Conservation (phyloP, 108 stramenopile species). For the Cyclotella sp. region DNA sequence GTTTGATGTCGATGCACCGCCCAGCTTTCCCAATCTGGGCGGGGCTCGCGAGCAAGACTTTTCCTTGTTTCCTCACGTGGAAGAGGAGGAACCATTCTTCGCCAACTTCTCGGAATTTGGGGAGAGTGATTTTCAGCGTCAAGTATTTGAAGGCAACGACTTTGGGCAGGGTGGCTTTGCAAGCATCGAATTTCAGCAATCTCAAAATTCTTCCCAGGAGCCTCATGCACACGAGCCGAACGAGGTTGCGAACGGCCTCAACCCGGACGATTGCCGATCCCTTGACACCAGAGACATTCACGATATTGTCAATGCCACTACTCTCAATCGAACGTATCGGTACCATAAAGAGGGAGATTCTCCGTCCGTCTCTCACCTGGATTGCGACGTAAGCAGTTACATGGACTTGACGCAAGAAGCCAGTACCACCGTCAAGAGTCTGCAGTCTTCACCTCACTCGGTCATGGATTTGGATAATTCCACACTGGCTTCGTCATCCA, state of each 20-base stretch:
- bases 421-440: slow-evolving; percentile 9
- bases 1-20: not conserved
- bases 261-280: not conserved
- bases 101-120: not conserved
- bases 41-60: not conserved
- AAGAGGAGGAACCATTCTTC: not conserved
- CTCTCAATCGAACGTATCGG: not conserved
- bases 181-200: no score
- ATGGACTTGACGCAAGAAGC: not conserved
- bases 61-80: not conserved
- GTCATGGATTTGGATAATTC: not conserved
- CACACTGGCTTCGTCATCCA: not conserved
- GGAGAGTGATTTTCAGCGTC: not conserved
- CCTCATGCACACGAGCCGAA: not conserved
- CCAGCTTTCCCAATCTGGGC: not conserved
- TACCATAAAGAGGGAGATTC: not conserved
- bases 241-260: slow-evolving; percentile 4
- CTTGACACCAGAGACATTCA: slow-evolving; percentile 2
- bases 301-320: slow-evolving; percentile 7
- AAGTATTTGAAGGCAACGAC: not conserved
- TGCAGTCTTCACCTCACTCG: not conserved
- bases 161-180: no score
- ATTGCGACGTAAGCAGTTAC: not conserved
- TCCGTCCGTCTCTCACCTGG: not conserved
- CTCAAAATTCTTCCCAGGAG: no score